These are phyloP conservation scores for Chalaropsis ovoidea DNA, from an alignment of 2,329 filamentous ascomycete genomes.

Conservation along the genomic window DNA sequence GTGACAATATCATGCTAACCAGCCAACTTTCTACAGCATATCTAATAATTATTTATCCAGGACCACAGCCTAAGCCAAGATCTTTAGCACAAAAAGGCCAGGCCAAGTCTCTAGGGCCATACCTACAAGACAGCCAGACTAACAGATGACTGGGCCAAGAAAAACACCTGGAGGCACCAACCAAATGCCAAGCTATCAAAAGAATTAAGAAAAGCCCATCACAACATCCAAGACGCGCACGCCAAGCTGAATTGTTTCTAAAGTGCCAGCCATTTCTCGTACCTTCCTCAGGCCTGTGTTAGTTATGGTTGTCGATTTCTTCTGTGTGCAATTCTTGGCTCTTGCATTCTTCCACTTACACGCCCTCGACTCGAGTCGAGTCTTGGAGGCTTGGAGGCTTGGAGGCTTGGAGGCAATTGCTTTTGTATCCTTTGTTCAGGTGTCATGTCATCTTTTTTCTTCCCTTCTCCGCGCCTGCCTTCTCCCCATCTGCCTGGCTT, in stretches of 20 bases:
- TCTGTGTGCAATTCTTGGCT: neutral
- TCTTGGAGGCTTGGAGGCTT: too few species aligned
- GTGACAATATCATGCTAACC: neutral
- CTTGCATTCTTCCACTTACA: neutral
- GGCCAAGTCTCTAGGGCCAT: neutral
- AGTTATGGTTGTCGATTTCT: neutral
- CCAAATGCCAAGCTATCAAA: conserved; percentile 14
- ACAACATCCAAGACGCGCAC: neutral
- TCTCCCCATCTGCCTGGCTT: neutral
- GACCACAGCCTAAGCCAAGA: neutral
- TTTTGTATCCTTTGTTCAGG: neutral
- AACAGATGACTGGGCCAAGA: neutral
- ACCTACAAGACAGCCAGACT: neutral
- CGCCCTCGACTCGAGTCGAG: neutral
- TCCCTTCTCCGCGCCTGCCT: neutral
- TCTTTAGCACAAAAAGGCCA: conserved; percentile 1
- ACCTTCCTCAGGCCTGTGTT: neutral
- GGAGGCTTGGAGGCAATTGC: neutral
- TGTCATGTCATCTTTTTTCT: neutral
- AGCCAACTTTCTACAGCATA: too few species aligned
- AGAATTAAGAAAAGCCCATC: neutral
- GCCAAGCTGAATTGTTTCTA: conserved; percentile 15
- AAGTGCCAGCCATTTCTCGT: conserved; percentile 6
- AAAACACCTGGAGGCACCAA: too few species aligned
- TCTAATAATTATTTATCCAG: conserved; percentile 13